phyloP scores from a whole-genome alignment of 441 rosid species.

The Jatropha multifida region DNA sequence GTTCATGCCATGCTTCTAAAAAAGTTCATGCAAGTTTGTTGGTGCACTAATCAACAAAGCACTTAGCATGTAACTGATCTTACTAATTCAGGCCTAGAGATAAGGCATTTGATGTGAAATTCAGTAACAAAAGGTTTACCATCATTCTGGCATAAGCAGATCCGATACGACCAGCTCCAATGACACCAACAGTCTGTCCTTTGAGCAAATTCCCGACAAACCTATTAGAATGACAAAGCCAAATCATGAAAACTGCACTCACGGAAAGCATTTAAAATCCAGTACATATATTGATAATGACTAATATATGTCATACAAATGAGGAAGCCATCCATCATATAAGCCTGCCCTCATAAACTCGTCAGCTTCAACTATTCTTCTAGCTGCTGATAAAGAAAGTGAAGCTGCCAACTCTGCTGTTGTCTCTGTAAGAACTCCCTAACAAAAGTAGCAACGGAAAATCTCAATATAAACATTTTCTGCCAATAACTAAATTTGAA shows the following conservation, averaged over 20 bases:
- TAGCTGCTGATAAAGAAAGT: slow-evolving; percentile 78
- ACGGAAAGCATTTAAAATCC: background rate
- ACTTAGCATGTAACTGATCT: background rate
- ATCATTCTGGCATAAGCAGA: slow-evolving; percentile 97
- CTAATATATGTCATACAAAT: slow-evolving; percentile 49
- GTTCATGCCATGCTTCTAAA: background rate
- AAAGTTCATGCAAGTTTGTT: background rate
- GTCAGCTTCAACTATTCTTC: slow-evolving; percentile 96
- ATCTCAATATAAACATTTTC: slow-evolving; percentile 4
- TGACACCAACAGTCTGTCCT: slow-evolving; percentile 97
- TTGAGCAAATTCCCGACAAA: slow-evolving; percentile 94
- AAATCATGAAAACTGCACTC: background rate
- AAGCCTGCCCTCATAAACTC: slow-evolving; percentile 94
- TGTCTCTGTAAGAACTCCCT: slow-evolving; percentile 97
- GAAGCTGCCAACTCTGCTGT: slow-evolving; percentile 96
- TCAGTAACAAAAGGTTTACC: slow-evolving; percentile 43
- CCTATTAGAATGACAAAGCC: slow-evolving; percentile 30
- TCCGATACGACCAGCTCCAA: slow-evolving; percentile 96
- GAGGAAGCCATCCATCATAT: slow-evolving; percentile 97
- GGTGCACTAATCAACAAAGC: background rate
- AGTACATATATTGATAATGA: background rate
- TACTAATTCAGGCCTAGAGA: background rate
- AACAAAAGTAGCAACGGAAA: slow-evolving; percentile 20
- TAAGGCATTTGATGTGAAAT: background rate
- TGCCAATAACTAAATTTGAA: background rate